Conservation (phyloP, 495 filamentous ascomycete species). For the Xylaria telfairii region DNA sequence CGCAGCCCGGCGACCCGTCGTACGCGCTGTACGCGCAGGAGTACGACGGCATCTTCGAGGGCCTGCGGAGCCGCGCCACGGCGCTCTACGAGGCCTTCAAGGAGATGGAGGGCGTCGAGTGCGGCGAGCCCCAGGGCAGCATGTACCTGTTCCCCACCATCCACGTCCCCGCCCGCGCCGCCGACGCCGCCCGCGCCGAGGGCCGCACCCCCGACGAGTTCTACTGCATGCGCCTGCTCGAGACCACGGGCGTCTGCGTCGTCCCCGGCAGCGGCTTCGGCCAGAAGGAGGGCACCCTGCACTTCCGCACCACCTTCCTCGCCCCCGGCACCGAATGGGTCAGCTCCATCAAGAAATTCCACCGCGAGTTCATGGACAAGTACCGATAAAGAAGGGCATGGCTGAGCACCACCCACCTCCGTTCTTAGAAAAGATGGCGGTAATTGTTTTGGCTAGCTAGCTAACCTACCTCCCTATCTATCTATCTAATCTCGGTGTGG, state of each 20-base stretch:
- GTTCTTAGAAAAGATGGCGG: neutral
- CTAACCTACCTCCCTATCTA: neutral
- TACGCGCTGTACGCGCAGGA: constrained; percentile 83
- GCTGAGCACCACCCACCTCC: neutral
- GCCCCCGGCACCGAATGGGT: constrained; percentile 97
- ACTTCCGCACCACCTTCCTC: constrained; percentile 97
- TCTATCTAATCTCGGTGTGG: neutral
- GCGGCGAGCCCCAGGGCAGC: constrained; percentile 82
- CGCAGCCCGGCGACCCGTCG: constrained; percentile 77
- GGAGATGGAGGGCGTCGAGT: constrained; percentile 93
- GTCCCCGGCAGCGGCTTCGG: constrained; percentile 93
- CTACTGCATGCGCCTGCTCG: constrained; percentile 87
- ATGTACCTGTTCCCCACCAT: constrained; percentile 99
- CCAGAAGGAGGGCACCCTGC: constrained; percentile 87
- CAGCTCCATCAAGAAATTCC: constrained; percentile 84
- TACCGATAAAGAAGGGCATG: constrained; percentile 46
- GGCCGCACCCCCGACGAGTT: constrained; percentile 85
- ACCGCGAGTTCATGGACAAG: constrained; percentile 88
- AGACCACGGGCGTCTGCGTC: constrained; percentile 94
- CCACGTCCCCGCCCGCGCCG: constrained; percentile 73
- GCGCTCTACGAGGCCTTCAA: constrained; percentile 89
- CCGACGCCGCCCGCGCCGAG: constrained; percentile 74
- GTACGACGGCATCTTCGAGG: constrained; percentile 77
- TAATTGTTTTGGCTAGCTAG: too few relatives aligned
- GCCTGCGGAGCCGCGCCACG: constrained; percentile 76